Evolutionary conservation across 2,329 filamentous ascomycete species (phyloP), one percentile per base, ranked within the genome.

Genomic region (Pseudogymnoascus destructans): DNA sequence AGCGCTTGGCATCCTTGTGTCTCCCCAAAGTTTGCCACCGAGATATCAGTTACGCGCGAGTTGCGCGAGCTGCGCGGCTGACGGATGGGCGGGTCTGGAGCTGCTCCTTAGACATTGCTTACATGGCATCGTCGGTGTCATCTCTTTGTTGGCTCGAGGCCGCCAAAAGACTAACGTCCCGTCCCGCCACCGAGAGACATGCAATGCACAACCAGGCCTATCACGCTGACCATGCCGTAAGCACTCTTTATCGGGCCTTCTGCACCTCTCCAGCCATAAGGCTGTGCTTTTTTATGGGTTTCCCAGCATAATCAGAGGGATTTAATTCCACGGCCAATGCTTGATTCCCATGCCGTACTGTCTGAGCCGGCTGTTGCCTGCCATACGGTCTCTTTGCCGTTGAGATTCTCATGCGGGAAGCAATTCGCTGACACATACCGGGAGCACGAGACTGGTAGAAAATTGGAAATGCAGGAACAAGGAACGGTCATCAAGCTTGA

Each of bases 111-210:
- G 25, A 30, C n/a, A 27, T 27, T 52, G 46, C 46, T 52, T 52
- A 30, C 23, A 15, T 15, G 46, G 17, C 3, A 7, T 10, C 7
- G 7, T 52, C 25, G 25, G 42, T 27, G 23, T 17, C 23, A 7
- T 27, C 13, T 27, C 13, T 27, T 52, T 49, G 40, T 27, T 30
- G 46, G 46, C 46, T 52, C n/a, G 9, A 52, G 5, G n/a, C 9
- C 9, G 17, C 23, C 8, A 1, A 52, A 1, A 52, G 10, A 52
- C 46, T 52, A 52, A 52, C 46, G 46, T 52, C 25, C 25, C 46
- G 46, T 52, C 46, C 46, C 46, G 46, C 46, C 25, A 52, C 42
- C 46, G 46, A 2, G 42, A 49, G 42, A 49, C 42, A 27, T 27
- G 21, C n/a, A 7, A 49, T 27, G 42, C 23, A 49, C 21, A 17